These are phyloP conservation scores for Warburgia ugandensis DNA, from an alignment of 164 flowering plant species.

Conservation along the genomic window DNA sequence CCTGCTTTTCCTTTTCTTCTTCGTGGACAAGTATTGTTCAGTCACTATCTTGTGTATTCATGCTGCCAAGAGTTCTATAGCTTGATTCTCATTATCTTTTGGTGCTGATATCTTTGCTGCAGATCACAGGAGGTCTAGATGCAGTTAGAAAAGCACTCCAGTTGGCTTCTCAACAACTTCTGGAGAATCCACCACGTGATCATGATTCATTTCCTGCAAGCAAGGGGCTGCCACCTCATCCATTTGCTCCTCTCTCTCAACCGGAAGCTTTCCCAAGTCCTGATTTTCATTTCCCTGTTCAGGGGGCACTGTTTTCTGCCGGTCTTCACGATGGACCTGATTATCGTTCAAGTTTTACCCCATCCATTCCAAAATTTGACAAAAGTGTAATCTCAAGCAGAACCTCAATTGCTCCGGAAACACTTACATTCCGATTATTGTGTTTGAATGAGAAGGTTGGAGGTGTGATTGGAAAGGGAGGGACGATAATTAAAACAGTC, in stretches of 20 bases:
- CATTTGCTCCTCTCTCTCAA: conserved; percentile 29
- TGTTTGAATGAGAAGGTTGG: conserved; percentile 74
- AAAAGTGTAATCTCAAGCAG: conserved; percentile 36
- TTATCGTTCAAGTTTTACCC: conserved; percentile 28
- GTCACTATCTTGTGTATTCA: too few relatives aligned
- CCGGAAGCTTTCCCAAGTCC: conserved; percentile 30
- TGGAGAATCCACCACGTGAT: conserved; percentile 50
- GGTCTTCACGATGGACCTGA: conserved; percentile 45
- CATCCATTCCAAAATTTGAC: conserved; percentile 38
- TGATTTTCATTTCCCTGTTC: conserved; percentile 32
- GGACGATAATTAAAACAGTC: conserved; percentile 54
- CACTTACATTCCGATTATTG: conserved; percentile 52
- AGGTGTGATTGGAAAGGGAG: conserved; percentile 88
- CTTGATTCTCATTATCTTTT: too few relatives aligned
- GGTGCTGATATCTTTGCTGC: too few relatives aligned
- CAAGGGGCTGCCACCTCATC: conserved; percentile 41
- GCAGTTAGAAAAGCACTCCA: conserved; percentile 69
- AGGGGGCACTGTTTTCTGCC: conserved; percentile 32
- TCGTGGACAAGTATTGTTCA: too few relatives aligned
- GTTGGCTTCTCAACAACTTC: conserved; percentile 61
- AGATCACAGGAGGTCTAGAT: conserved; percentile 69
- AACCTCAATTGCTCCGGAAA: conserved; percentile 39
- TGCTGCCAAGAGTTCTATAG: too few relatives aligned
- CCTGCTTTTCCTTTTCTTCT: too few relatives aligned
- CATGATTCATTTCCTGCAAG: conserved; percentile 33